These are phyloP conservation scores for Lagerstroemia fauriei DNA, from an alignment of 441 rosid species.

Conservation along the genomic window DNA sequence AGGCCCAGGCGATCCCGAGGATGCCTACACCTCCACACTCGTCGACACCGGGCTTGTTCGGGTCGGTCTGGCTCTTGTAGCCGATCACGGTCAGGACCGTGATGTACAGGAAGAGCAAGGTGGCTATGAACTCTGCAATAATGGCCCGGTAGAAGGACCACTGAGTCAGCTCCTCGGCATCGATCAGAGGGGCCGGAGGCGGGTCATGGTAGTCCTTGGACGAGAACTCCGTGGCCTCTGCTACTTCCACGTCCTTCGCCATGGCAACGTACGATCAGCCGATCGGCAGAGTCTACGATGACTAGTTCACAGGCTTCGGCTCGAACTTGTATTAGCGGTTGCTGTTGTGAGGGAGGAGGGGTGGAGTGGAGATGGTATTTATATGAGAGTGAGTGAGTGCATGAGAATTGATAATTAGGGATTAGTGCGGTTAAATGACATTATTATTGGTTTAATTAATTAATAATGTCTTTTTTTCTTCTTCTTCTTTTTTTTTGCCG, in stretches of 20 bases:
- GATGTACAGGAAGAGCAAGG: slow-evolving; percentile 44
- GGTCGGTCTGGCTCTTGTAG: slow-evolving; percentile 37
- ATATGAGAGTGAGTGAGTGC: neutral
- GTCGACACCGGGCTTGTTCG: neutral
- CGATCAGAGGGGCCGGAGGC: slow-evolving; percentile 43
- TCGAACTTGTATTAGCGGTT: neutral
- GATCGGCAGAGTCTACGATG: neutral
- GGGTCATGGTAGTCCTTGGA: slow-evolving; percentile 39
- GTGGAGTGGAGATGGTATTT: neutral
- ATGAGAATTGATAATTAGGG: neutral
- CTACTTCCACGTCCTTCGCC: slow-evolving; percentile 32
- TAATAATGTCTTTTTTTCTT: neutral
- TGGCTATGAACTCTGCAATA: slow-evolving; percentile 49
- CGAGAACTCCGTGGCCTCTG: slow-evolving; percentile 12
- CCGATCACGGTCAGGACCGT: slow-evolving; percentile 47
- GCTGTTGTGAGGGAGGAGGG: neutral
- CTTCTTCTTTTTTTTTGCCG: slow-evolving; percentile 24
- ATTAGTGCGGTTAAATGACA: slow-evolving; percentile 6
- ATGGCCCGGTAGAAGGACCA: slow-evolving; percentile 48
- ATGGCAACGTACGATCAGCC: neutral
- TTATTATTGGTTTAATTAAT: neutral
- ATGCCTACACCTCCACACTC: slow-evolving; percentile 41
- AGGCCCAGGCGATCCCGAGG: slow-evolving; percentile 52
- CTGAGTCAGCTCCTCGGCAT: slow-evolving; percentile 34
- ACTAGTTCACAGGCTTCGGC: neutral